Evolutionary conservation across 768 basidiomycete genomes (phyloP), one percentile per base, ranked within the genome.

Genomic region (Suillus luteus): DNA sequence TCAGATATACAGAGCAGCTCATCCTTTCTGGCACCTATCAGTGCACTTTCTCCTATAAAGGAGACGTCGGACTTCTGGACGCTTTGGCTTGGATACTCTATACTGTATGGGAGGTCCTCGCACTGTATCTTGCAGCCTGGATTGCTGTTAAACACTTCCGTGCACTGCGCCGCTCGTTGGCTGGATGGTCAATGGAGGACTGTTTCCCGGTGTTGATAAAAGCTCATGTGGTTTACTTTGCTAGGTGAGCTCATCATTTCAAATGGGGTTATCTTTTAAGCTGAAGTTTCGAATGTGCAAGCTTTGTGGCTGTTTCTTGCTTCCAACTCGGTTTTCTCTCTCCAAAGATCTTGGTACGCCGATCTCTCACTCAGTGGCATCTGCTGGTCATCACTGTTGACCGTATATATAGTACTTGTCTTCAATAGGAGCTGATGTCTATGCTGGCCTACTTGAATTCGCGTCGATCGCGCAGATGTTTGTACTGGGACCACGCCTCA

Each of bases 401-500:
- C 37, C n/a, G 12, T 37, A 14, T 37, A 3, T 37, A 22, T 22
- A 55, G 54, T 2, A 7, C 12, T 22, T 33, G 8, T n/a, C 35
- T 12, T 48, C 48, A 24, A 24, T 24, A 8, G 48, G 48, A 49
- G 22, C 24, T 49, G 48, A 49, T 24, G n/a, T 22, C n/a, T 35
- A 37, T 12, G n/a, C 2, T 37, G 54, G 54, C 6, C 3, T 22
- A 22, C 19, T 37, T 55, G n/a, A 35, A 55, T 37, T 37, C n/a
- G 54, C 2, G 33, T 22, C 12, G 3, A 2, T 55, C n/a, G 11
- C 35, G 7, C 54, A 55, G 12, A 55, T 55, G 55, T 55, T 55
- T 22, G n/a, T 55, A 14, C 14, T 55, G 55, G 55, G 55, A 37
- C 55, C 55, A 37, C 55, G 55, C 35, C 55, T 55, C n/a, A 37